These are phyloP conservation scores for Termitomyces sp. DNA, from an alignment of 768 basidiomycete genomes.

Conservation along the genomic window DNA sequence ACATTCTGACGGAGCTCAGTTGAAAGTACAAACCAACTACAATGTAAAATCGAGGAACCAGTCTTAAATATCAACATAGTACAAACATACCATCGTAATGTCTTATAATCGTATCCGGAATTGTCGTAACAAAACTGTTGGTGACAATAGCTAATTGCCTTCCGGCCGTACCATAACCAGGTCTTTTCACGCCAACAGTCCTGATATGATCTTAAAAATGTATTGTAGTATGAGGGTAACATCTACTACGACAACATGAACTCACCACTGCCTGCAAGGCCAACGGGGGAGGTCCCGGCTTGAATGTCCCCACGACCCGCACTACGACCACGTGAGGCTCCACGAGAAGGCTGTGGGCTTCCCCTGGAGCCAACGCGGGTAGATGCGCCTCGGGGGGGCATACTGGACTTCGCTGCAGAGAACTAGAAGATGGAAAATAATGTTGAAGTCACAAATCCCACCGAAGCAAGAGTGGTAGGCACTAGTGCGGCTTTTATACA, in stretches of 20 bases:
- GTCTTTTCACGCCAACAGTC: constrained; percentile 28
- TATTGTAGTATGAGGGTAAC: constrained; percentile 5
- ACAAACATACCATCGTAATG: constrained; percentile 18
- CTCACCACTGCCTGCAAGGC: constrained; percentile 26
- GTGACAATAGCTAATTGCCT: constrained; percentile 19
- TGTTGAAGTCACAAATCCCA: not conserved
- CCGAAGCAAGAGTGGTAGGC: not conserved
- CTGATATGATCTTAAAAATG: constrained; percentile 18
- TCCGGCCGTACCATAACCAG: constrained; percentile 26
- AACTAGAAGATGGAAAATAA: not conserved
- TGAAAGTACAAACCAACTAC: constrained; percentile 12
- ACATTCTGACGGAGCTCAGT: not conserved
- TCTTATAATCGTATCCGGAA: constrained; percentile 12
- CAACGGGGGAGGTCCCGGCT: constrained; percentile 9
- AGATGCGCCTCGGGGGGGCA: not conserved
- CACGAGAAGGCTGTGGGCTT: constrained; percentile 14
- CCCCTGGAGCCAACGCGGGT: constrained; percentile 5
- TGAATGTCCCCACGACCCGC: constrained; percentile 22
- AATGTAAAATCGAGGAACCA: not conserved
- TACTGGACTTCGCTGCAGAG: constrained; percentile 1
- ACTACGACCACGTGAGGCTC: constrained; percentile 19
- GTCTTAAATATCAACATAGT: not conserved
- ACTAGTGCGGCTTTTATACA: not conserved
- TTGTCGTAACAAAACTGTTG: constrained; percentile 10
- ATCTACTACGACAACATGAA: constrained; percentile 2